A percentile compares a stretch with the other conserved stretches of the same genome.
Evolutionary conservation across 2,329 filamentous ascomycete species (phyloP).

Genomic region (Apiospora pterosperma): DNA sequence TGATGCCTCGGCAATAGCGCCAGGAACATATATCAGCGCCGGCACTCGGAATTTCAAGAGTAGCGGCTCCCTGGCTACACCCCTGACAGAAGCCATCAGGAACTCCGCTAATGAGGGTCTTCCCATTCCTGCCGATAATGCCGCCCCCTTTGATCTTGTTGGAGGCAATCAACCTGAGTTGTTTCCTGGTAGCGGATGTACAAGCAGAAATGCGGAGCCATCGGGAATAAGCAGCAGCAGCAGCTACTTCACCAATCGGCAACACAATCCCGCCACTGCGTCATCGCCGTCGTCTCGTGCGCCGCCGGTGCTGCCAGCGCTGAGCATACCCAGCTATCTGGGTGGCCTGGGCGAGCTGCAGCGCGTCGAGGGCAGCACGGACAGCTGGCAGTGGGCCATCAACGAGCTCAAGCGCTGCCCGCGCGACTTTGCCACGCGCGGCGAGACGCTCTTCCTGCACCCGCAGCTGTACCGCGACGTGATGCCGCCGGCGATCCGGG

Average conservation of each 20-base stretch:
- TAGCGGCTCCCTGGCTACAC: too few species aligned
- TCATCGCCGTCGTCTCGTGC: not conserved
- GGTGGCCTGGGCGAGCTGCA: not conserved
- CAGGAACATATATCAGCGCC: not conserved
- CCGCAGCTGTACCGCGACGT: not conserved
- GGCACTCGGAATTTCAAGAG: too few species aligned
- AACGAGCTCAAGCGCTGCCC: not conserved
- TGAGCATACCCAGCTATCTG: not conserved
- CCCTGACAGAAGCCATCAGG: not conserved
- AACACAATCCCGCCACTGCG: not conserved
- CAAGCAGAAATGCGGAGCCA: not conserved
- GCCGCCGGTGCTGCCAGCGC: not conserved
- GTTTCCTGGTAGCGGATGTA: not conserved
- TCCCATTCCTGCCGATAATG: not conserved
- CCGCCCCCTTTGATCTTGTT: not conserved
- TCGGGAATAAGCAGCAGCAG: too few species aligned
- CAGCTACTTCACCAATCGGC: not conserved
- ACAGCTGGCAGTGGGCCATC: not conserved
- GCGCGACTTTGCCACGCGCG: not conserved
- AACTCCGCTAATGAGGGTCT: not conserved
- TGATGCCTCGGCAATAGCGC: too few species aligned
- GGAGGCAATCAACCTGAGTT: not conserved
- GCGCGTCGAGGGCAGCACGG: not conserved
- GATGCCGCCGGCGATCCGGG: not conserved
- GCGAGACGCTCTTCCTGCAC: not conserved